Conservation (phyloP, 1,284 basidiomycete species). For the Fomes fomentarius region DNA sequence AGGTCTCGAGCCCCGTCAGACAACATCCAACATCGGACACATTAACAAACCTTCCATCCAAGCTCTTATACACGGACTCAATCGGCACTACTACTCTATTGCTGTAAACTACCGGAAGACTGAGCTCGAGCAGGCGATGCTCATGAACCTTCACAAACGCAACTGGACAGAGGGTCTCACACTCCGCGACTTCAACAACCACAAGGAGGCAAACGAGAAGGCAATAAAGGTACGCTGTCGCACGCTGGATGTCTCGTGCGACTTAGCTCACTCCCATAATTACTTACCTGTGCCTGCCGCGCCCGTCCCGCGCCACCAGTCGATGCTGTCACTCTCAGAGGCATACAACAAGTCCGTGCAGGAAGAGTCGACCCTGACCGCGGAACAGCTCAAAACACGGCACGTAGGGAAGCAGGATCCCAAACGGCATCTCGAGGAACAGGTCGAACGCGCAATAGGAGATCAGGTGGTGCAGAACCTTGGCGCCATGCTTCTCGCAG, state of each 20-base stretch:
- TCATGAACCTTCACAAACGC: conserved; percentile 96
- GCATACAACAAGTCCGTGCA: conserved; percentile 96
- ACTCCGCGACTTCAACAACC: conserved; percentile 84
- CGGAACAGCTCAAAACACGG: conserved; percentile 91
- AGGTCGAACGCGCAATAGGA: conserved; percentile 96
- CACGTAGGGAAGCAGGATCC: conserved; percentile 99
- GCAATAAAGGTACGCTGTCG: conserved; percentile 78
- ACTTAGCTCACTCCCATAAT: conserved; percentile 17
- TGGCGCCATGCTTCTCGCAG: conserved; percentile 89
- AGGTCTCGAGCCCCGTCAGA: conserved; percentile 95
- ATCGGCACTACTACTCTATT: conserved; percentile 96
- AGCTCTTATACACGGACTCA: conserved; percentile 93
- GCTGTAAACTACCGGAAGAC: conserved; percentile 97
- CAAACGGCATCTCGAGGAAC: conserved; percentile 94
- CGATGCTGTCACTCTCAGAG: conserved; percentile 89
- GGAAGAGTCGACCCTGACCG: conserved; percentile 90
- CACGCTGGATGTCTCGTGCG: conserved; percentile 21
- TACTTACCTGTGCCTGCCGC: conserved; percentile 14
- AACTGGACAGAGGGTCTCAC: conserved; percentile 98
- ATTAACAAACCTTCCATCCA: conserved; percentile 99
- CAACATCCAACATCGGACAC: conserved; percentile 98
- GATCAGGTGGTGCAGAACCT: conserved; percentile 94
- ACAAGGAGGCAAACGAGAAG: conserved; percentile 87
- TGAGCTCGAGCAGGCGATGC: conserved; percentile 96
- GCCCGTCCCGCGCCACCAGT: conserved; percentile 48